Percentiles rank a stretch among this genome's conserved stretches.
phyloP scores from a whole-genome alignment of 2,329 filamentous ascomycete species.

The Penicillium expansum region DNA sequence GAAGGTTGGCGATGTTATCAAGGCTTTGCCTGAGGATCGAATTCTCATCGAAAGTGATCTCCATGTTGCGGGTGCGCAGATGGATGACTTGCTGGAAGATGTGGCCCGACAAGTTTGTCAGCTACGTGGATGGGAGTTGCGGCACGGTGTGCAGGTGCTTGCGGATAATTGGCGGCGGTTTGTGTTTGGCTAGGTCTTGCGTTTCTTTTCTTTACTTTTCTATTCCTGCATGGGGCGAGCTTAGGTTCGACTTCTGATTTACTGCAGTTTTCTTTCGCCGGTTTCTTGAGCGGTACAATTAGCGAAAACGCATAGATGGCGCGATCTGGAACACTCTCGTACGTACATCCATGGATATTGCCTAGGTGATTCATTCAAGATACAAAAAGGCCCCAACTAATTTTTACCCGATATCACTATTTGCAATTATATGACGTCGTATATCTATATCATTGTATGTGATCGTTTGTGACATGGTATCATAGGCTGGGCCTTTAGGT shows the following conservation, averaged over 20 bases:
- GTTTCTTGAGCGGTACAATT: background rate
- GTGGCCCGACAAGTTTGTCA: slow-evolving; percentile 73
- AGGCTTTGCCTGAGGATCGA: slow-evolving; percentile 70
- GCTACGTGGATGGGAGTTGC: slow-evolving; percentile 72
- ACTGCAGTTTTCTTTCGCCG: background rate
- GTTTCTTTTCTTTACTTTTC: background rate
- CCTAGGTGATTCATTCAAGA: background rate
- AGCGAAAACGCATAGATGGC: background rate
- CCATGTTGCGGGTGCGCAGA: slow-evolving; percentile 73
- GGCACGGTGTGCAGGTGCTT: slow-evolving; percentile 66
- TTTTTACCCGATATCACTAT: background rate
- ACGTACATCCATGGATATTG: background rate
- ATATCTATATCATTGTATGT: slow-evolving; percentile 23
- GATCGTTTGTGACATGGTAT: slow-evolving; percentile 23
- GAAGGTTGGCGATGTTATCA: slow-evolving; percentile 65
- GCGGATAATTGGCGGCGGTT: slow-evolving; percentile 76
- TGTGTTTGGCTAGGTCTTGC: slow-evolving; percentile 57
- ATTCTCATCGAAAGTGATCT: slow-evolving; percentile 89
- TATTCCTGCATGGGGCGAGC: background rate
- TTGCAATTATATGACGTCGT: slow-evolving; percentile 19
- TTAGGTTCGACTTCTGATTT: background rate
- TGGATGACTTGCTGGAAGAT: slow-evolving; percentile 75
- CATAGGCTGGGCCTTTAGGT: slow-evolving; percentile 9
- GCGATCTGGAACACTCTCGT: background rate
- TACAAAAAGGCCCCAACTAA: background rate